A percentile compares a stretch with the other conserved stretches of the same genome.
Evolutionary conservation across 176 grass and related monocot species (phyloP).

Genomic region (Musa itinerans): DNA sequence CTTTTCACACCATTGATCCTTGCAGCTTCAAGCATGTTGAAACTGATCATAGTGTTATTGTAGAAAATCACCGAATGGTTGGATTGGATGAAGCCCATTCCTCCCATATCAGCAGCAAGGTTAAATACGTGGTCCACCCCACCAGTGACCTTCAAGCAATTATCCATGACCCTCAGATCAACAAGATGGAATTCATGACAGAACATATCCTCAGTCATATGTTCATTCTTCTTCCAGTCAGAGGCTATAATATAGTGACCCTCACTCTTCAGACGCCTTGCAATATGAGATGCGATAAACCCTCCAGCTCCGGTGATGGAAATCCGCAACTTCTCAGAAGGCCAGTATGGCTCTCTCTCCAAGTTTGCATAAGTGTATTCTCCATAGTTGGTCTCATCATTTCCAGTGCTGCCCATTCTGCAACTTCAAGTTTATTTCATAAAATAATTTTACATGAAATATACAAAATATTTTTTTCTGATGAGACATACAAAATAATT

Average conservation of each 20-base stretch:
- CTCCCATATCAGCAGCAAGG: slow-evolving; percentile 86
- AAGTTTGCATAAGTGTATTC: slow-evolving; percentile 73
- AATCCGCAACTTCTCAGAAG: slow-evolving; percentile 54
- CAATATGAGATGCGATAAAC: slow-evolving; percentile 85
- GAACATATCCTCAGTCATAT: slow-evolving; percentile 90
- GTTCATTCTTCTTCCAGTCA: slow-evolving; percentile 94
- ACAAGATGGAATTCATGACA: slow-evolving; percentile 86
- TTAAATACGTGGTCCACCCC: slow-evolving; percentile 73
- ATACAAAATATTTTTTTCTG: neutral
- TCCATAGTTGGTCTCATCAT: slow-evolving; percentile 38
- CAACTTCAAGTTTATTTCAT: slow-evolving; percentile 2
- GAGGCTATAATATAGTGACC: slow-evolving; percentile 81
- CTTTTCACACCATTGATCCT: slow-evolving; percentile 79
- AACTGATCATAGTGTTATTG: slow-evolving; percentile 95
- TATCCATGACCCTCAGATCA: slow-evolving; percentile 84
- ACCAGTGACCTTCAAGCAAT: slow-evolving; percentile 66
- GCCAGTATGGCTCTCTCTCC: slow-evolving; percentile 72
- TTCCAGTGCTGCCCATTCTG: slow-evolving; percentile 65
- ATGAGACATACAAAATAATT: neutral
- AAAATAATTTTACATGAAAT: too few species aligned
- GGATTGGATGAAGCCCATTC: slow-evolving; percentile 87
- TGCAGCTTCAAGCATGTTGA: slow-evolving; percentile 78
- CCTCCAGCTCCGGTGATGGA: slow-evolving; percentile 77
- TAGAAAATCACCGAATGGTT: slow-evolving; percentile 88
- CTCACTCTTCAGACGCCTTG: slow-evolving; percentile 63